Conservation (phyloP, 2,329 filamentous ascomycete species). For the Pseudogymnoascus sp. region DNA sequence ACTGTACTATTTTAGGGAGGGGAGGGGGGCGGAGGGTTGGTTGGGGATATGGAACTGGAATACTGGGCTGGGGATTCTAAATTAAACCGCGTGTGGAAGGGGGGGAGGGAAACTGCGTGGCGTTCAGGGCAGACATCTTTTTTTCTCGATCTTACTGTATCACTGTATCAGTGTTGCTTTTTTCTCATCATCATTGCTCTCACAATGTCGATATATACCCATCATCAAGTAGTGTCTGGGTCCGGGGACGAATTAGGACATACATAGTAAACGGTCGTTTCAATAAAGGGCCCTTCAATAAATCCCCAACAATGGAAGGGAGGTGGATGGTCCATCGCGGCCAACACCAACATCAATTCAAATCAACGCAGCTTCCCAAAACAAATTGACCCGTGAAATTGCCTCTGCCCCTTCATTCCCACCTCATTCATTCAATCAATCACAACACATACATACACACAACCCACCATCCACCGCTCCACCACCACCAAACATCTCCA, state of each 20-base stretch:
- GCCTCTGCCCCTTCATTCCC: not conserved
- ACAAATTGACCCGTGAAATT: not conserved
- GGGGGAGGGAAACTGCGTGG: not conserved
- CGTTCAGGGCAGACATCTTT: not conserved
- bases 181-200: not conserved
- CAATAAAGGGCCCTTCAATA: no score
- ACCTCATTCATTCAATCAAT: no score
- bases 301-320: not conserved
- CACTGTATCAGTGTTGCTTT: not conserved
- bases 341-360: not conserved
- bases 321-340: not conserved
- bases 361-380: not conserved
- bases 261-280: not conserved
- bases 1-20: slow-evolving; percentile 3
- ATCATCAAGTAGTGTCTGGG: not conserved
- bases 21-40: not conserved
- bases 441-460: no score
- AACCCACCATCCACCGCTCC: no score
- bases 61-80: not conserved
- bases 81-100: not conserved
- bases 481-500: no score
- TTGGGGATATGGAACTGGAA: not conserved
- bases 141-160: not conserved
- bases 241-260: not conserved
- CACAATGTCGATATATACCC: not conserved